Base-by-base conservation (phyloP, 2,329 filamentous ascomycete species). In the Neospermospora avenae region DNA sequence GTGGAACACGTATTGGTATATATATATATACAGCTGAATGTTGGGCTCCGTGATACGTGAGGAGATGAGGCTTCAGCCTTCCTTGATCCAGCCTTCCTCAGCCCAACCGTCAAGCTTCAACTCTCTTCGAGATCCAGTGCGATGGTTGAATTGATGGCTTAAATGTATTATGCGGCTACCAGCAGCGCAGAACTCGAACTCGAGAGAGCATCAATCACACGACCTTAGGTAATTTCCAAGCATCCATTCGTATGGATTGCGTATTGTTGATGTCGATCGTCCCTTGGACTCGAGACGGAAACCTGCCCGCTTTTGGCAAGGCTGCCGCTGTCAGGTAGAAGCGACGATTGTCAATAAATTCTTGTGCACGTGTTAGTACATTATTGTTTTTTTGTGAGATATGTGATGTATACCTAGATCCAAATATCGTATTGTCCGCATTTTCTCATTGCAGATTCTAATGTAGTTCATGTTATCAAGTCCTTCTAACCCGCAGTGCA, bases 11-110 rank as follows among this genome's bases (percentile, higher is more conserved):
- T 35, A 11, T 51, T 35, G 34, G 3, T 31, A 16, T 20, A 6
- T 8, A 6, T 42, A 1, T 18, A 8, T 7, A n/a, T n/a, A 8
- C 39, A 18, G 39, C 5, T 16, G n/a, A n/a, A n/a, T 37, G 28
- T n/a, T 35, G 31, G n/a, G 4, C 18, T n/a, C n/a, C 14, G 10
- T 51, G 8, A n/a, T 51, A 22, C 31, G 31, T 35, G 31, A 18
- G 20, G 25, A 51, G 46, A 18, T 20, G 46, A 35, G 46, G 18
- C 46, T 51, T 51, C 46, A 51, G 46, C 46, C 46, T 49, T 49
- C 45, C 5, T n/a, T 4, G 44, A 46, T 4, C 16, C 16, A n/a
- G 16, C 16, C 22, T 49, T 11, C 13, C 22, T 25, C n/a, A 18
- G 18, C 42, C 18, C 14, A 25, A 16, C 13, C 42, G 20, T 45